Evolutionary conservation across 768 basidiomycete species (phyloP), one percentile per base, ranked within the genome.

Genomic region (Amanita muscaria): DNA sequence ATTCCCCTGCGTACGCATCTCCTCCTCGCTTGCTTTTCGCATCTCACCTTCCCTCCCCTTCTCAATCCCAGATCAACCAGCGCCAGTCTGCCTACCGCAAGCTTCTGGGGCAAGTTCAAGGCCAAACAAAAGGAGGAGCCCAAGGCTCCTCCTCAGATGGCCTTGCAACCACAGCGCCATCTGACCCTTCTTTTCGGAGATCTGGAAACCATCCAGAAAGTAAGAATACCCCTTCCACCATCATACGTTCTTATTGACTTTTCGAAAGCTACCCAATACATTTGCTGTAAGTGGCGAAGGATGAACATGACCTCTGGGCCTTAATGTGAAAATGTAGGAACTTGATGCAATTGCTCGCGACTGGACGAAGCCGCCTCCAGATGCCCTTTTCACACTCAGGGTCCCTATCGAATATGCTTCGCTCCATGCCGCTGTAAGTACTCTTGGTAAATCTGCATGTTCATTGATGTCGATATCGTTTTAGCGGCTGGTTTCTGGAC

Each of bases 371-470:
- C 87, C 88, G 10, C 86, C 88, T 12, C 84, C 87, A 42, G 85
- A 83, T 59, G 82, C 77, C 31, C 62, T 72, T 35, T 86, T 90
- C 67, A 71, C 73, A 50, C 65, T 91, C 46, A 83, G 88, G 19
- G 77, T 90, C 0, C 88, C 88, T 2, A 81, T 87, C n/a, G 88
- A 91, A 61, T 89, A 75, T 63, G 88, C 85, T 2, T 88, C 88
- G 21, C 71, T 88, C 24, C 82, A 86, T 54, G 88, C 88, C 42
- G 80, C 87, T 37, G 87, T 90, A 58, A 57, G 84, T 67, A 40
- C 21, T 47, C 54, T 23, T 16, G 39, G 36, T 30, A 49, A 33
- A 35, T 51, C 49, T 12, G 34, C 24, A 10, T 34, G 29, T 40
- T 52, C 36, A 47, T 54, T 10, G 9, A 23, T 46, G 44, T 64